Evolutionary conservation across 768 basidiomycete species (phyloP).

Genomic region (Leccinellum rugosiceps): DNA sequence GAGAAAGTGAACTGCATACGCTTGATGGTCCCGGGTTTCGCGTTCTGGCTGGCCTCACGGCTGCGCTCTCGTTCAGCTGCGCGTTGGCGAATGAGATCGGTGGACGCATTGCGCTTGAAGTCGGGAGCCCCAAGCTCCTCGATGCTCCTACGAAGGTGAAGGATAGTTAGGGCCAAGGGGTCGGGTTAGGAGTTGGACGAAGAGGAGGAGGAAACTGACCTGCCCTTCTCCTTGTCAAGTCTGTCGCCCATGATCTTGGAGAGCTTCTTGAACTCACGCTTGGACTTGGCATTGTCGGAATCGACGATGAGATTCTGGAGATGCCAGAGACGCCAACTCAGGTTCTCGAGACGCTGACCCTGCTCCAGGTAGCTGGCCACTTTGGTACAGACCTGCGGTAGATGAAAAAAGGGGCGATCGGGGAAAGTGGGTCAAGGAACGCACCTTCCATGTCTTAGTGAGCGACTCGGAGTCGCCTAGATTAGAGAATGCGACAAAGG

Average conservation of each 20-base stretch:
- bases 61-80: slow-evolving; percentile 79
- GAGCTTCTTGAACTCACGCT: slow-evolving; percentile 87
- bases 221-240: slow-evolving; percentile 88
- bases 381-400: slow-evolving; percentile 75
- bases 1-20: slow-evolving; percentile 91
- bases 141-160: slow-evolving; percentile 56
- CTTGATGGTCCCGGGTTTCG: slow-evolving; percentile 70
- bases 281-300: slow-evolving; percentile 81
- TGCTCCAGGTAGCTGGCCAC: slow-evolving; percentile 89
- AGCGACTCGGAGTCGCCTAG: slow-evolving; percentile 80
- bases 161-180: slow-evolving; percentile 17
- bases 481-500: slow-evolving; percentile 90
- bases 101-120: slow-evolving; percentile 75
- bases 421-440: slow-evolving; percentile 13
- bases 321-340: slow-evolving; percentile 92
- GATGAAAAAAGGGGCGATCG: slow-evolving; percentile 7
- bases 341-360: slow-evolving; percentile 86
- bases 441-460: slow-evolving; percentile 89
- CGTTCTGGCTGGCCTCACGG: slow-evolving; percentile 64
- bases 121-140: slow-evolving; percentile 83
- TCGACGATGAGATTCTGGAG: slow-evolving; percentile 90
- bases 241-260: slow-evolving; percentile 89
- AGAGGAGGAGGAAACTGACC: slow-evolving; percentile 46
- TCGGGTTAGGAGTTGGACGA: background rate
- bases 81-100: slow-evolving; percentile 76